phyloP scores from a whole-genome alignment of 495 filamentous ascomycete species.

The Xylaria scruposa region DNA sequence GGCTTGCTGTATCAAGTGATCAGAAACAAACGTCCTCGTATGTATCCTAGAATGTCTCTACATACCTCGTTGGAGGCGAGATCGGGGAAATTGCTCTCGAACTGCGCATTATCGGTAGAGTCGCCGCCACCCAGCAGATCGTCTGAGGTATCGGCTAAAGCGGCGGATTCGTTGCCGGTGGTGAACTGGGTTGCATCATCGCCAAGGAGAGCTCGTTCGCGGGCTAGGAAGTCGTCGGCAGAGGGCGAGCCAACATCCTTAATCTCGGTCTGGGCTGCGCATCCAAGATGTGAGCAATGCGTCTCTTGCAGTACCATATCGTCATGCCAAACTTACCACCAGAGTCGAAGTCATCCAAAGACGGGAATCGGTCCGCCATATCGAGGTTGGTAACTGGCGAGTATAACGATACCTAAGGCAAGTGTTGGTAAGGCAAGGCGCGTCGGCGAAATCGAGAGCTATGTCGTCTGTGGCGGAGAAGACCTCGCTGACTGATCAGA shows the following conservation, averaged over 20 bases:
- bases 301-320: background rate
- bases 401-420: slow-evolving; percentile 6
- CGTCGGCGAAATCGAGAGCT: background rate
- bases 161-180: slow-evolving; percentile 73
- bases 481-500: background rate
- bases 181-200: slow-evolving; percentile 93
- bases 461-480: background rate
- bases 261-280: slow-evolving; percentile 54
- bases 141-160: slow-evolving; percentile 65
- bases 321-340: slow-evolving; percentile 62
- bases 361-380: slow-evolving; percentile 97
- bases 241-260: slow-evolving; percentile 52
- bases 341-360: slow-evolving; percentile 92
- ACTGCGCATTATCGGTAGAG: slow-evolving; percentile 67
- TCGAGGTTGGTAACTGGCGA: slow-evolving; percentile 30
- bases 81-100: slow-evolving; percentile 87
- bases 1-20: slow-evolving; percentile 63
- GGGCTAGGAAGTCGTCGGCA: slow-evolving; percentile 82
- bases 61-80: slow-evolving; percentile 83
- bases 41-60: slow-evolving; percentile 11
- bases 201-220: slow-evolving; percentile 86
- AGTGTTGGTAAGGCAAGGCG: background rate
- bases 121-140: slow-evolving; percentile 75
- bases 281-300: slow-evolving; percentile 14
- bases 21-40: background rate